Evolutionary conservation across 805 yeast species (phyloP).

Genomic region (Tetrapisispora taiwanensis): DNA sequence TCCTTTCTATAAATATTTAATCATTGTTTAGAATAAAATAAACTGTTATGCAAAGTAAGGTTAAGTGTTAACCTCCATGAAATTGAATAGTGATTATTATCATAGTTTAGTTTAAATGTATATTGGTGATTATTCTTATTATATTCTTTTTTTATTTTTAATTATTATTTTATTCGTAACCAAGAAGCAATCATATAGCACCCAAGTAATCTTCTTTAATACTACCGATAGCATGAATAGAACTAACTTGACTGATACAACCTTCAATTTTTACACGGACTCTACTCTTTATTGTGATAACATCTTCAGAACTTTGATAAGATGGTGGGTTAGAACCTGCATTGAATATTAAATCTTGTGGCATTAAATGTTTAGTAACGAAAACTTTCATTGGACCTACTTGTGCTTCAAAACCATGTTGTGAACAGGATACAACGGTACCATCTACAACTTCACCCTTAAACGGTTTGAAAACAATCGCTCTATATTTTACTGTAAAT

Average conservation of each 20-base stretch:
- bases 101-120: too few species aligned
- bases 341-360: conserved; percentile 85
- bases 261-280: conserved; percentile 94
- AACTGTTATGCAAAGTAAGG: background rate
- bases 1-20: too few species aligned
- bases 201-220: conserved; percentile 97
- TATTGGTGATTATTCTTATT: too few species aligned
- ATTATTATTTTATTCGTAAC: background rate
- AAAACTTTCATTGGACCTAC: conserved; percentile 95
- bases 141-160: background rate
- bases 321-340: conserved; percentile 99
- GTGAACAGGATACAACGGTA: conserved; percentile 84
- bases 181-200: conserved; percentile 33
- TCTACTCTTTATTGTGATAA: conserved; percentile 86
- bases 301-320: conserved; percentile 88
- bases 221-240: conserved; percentile 94
- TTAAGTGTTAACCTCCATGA: too few species aligned
- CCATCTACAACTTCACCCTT: conserved; percentile 99
- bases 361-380: conserved; percentile 89
- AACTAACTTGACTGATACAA: conserved; percentile 93
- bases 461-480: conserved; percentile 96
- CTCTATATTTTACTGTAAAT: conserved; percentile 90
- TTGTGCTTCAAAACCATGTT: conserved; percentile 94
- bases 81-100: too few species aligned
- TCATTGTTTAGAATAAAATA: too few species aligned